Base-by-base conservation (phyloP, 495 filamentous ascomycete species). In the Penicillium nucicola region DNA sequence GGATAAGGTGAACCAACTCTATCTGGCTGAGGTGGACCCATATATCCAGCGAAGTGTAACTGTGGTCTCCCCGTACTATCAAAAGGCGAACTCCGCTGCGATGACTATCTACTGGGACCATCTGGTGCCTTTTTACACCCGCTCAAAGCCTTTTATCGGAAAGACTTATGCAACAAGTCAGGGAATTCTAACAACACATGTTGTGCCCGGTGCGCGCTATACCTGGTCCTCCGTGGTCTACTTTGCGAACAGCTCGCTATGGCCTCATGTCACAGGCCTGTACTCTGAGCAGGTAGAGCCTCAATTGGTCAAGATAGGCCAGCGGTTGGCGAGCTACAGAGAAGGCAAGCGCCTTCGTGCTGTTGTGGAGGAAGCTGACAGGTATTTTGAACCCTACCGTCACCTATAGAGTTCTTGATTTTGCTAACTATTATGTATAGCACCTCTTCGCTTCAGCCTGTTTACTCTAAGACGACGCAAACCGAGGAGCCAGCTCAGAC, bases 281-380 rank as follows among this genome's bases (percentile, higher is more conserved):
- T 97, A 96, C 57, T 84, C 85, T 28, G 83, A 93, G 62, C 93
- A 92, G 56, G 92, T 99, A 7, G 91, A 97, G 69, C 95, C 95
- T 10, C 93, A 99, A 64, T 78, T 99, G 1, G 82, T 93, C 41
- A 87, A 90, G 55, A 97, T 99, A 53, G 84, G 89, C 12, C 87
- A 97, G 70, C 80, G 92, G 9, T 79, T 98, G 13, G 93, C 91
- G 5, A 80, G 88, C 49, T 92, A 97, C 68, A 81, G 79, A 11
- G 86, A 90, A 49, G 81, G 79, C 2, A 83, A 80, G 58, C 81
- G 77, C 44, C 52, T 87, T 13, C 75, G 82, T 50, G 74, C 81
- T 10, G 78, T 74, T 30, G 62, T 83, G 13, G 79, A 84, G 45
- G 77, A 84, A 20, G 58, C 76, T 36, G 79, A 84, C 37, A 74